Base-by-base conservation (phyloP, 176 grass and related monocot genomes). In the Oryza glaberrima region DNA sequence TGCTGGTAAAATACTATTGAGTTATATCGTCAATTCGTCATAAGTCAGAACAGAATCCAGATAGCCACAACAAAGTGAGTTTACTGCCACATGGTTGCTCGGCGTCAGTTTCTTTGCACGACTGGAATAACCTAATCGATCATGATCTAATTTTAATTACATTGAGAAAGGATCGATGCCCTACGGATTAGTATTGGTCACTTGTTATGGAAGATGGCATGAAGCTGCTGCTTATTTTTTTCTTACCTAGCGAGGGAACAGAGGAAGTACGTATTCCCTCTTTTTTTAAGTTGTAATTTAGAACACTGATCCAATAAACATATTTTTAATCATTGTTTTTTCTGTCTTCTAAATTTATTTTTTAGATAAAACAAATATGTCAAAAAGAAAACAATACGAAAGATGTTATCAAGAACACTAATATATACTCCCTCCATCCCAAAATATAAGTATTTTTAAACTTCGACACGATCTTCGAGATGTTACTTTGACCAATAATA, bases 1-100 rank as follows among this genome's bases (percentile, higher is more conserved):
- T 56, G 54, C 9, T 3, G 17, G 54, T 58, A 58, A 58, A 7
- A 58, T 9, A 58, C 17, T 58, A 56, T 41, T 85, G 25, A 70
- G 79, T 49, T 15, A 65, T 82, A 46, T 74, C 20, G 25, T 85
- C 23, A 86, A 1, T 36, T 74, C 20, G 25, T 85, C 23, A 86
- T 1, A 68, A 40, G 35, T 77, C 23, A 86, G 4, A 73, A 22
- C 10, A 78, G 46, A 83, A 86, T 83, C 78, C 38, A 38, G 40
- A 40, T 7, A 48, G 56, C 9, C 35, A 45, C 20, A 15, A 28
- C 66, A 82, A 82, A 7, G 22, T 40, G 64, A 68, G 61, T 79
- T 84, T 41, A 70, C 64, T 36, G 40, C 70, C 64, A 85, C 70
- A 61, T 68, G 81, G 34, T 69, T 35, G 11, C 35, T 78, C 60